These are phyloP conservation scores for Amylocystis lapponica DNA, from an alignment of 768 basidiomycete genomes.

Conservation along the genomic window DNA sequence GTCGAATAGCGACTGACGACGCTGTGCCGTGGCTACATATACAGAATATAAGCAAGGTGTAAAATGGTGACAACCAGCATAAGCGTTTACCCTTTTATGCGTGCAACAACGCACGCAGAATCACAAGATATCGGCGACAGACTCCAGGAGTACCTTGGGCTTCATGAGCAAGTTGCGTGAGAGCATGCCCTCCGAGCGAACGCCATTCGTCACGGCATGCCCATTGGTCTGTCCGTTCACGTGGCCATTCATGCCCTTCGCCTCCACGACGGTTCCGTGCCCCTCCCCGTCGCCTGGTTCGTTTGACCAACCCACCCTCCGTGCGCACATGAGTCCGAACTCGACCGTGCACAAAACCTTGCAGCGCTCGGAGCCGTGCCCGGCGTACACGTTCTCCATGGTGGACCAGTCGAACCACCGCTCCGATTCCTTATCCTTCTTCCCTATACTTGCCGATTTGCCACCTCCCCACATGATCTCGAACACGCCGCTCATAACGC, in stretches of 20 bases:
- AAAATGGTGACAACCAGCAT: no score
- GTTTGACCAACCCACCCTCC: constrained; percentile 10
- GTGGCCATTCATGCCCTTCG: constrained; percentile 1
- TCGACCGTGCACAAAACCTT: constrained; percentile 25
- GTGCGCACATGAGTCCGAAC: constrained; percentile 20
- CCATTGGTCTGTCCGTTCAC: constrained; percentile 1
- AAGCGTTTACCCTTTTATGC: no score
- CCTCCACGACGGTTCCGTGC: neutral
- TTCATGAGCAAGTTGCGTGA: constrained; percentile 20
- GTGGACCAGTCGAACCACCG: constrained; percentile 18
- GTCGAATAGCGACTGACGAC: no score
- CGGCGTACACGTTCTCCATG: constrained; percentile 24
- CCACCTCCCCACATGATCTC: constrained; percentile 19
- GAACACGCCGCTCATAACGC: constrained; percentile 28
- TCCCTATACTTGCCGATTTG: neutral
- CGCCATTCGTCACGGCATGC: neutral
- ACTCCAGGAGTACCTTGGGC: constrained; percentile 25
- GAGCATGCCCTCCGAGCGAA: constrained; percentile 1
- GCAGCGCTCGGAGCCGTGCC: constrained; percentile 13
- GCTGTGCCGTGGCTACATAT: no score
- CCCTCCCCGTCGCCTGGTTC: neutral
- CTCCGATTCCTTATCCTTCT: constrained; percentile 7
- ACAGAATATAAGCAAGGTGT: no score
- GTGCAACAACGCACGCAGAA: no score
- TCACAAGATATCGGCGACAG: constrained; percentile 19